Conservation (phyloP, 495 filamentous ascomycete species). For the Neurospora discreta region DNA sequence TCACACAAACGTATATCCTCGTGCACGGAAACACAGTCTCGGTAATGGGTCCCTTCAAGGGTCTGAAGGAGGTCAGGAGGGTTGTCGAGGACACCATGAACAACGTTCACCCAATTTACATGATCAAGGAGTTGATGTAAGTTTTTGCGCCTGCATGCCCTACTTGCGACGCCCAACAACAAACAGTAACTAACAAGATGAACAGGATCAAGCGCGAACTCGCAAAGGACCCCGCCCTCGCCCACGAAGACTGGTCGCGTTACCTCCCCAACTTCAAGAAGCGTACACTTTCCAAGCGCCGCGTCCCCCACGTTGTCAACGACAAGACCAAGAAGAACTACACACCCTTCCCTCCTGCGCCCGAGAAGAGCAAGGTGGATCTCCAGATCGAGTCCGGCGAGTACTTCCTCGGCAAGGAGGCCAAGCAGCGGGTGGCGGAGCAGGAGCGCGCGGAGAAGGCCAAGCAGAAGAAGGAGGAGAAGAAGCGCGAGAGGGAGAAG, state of each 20-base stretch:
- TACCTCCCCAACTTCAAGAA: constrained; percentile 99
- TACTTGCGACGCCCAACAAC: neutral
- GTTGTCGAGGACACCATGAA: constrained; percentile 94
- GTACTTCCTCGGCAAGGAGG: constrained; percentile 87
- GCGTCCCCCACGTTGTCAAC: constrained; percentile 70
- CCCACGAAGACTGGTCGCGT: constrained; percentile 83
- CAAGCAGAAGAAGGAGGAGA: constrained; percentile 76
- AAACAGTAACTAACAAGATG: constrained; percentile 1
- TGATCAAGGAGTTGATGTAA: constrained; percentile 86
- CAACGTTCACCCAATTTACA: constrained; percentile 63
- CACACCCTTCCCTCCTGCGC: constrained; percentile 63
- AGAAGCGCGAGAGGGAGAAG: constrained; percentile 71
- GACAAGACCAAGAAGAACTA: constrained; percentile 93
- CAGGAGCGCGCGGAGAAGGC: constrained; percentile 72
- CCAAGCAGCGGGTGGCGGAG: constrained; percentile 71
- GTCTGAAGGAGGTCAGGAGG: constrained; percentile 82
- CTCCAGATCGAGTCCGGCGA: constrained; percentile 96
- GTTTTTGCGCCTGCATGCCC: neutral
- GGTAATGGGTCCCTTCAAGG: constrained; percentile 84
- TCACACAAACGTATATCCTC: constrained; percentile 86
- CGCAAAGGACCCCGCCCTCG: constrained; percentile 85
- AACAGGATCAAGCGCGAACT: constrained; percentile 84
- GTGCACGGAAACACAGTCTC: constrained; percentile 96
- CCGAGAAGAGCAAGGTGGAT: constrained; percentile 82
- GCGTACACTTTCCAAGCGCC: constrained; percentile 74